Evolutionary conservation across 768 basidiomycete species (phyloP).

Genomic region (Boletales sp.): DNA sequence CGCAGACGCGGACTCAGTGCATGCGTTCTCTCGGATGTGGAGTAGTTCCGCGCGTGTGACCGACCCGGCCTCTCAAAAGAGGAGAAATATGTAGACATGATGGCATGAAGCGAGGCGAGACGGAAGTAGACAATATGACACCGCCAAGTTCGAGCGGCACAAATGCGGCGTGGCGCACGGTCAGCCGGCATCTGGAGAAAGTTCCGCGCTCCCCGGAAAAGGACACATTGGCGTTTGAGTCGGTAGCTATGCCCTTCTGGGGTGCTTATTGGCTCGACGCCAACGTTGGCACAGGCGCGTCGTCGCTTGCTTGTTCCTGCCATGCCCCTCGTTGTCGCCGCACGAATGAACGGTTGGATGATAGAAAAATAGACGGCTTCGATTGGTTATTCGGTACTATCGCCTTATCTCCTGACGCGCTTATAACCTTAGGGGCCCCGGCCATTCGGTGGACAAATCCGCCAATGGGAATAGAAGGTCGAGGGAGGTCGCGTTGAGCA

Average conservation of each 20-base stretch:
- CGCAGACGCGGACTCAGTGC: too few species aligned
- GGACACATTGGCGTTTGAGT: background rate
- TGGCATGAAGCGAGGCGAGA: too few species aligned
- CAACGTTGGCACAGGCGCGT: background rate
- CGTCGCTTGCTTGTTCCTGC: background rate
- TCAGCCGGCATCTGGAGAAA: background rate
- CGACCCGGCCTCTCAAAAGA: too few species aligned
- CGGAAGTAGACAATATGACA: too few species aligned
- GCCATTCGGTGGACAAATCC: background rate
- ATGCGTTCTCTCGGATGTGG: too few species aligned
- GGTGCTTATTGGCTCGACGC: background rate
- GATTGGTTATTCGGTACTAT: conserved; percentile 7
- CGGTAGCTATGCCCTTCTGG: background rate
- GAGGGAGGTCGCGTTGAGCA: background rate
- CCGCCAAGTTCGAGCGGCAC: too few species aligned
- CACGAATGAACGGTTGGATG: conserved; percentile 5
- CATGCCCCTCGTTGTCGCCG: conserved; percentile 14
- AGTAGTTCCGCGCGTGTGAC: too few species aligned
- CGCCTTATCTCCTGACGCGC: conserved; percentile 20
- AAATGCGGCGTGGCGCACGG: too few species aligned
- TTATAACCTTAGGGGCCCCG: background rate
- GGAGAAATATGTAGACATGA: too few species aligned
- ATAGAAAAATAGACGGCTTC: background rate
- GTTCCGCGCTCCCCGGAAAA: background rate
- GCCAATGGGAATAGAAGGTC: background rate